These are phyloP conservation scores for Lasiosphaeriaceae sp. DNA, from an alignment of 495 filamentous ascomycete genomes.

Conservation along the genomic window DNA sequence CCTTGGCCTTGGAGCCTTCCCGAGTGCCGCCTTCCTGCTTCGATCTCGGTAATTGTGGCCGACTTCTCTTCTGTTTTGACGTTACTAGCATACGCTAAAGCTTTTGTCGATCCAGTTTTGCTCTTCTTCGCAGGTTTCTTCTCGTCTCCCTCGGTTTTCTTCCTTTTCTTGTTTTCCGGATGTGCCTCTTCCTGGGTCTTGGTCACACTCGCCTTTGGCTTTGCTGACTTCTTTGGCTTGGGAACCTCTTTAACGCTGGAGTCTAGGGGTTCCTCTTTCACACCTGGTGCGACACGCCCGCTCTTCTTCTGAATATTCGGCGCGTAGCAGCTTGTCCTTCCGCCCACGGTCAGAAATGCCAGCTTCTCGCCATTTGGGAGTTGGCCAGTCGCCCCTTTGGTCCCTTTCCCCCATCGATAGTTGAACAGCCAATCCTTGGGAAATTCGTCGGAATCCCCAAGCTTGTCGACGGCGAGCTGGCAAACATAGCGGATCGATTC, in stretches of 20 bases:
- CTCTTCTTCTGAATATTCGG: slow-evolving; percentile 81
- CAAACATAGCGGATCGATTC: slow-evolving; percentile 75
- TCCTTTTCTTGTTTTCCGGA: slow-evolving; percentile 12
- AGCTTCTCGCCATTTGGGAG: slow-evolving; percentile 84
- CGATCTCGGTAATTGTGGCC: slow-evolving; percentile 1
- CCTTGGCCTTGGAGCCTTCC: slow-evolving; percentile 25
- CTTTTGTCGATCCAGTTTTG: slow-evolving; percentile 3
- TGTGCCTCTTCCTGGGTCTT: slow-evolving; percentile 16
- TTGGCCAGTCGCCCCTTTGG: slow-evolving; percentile 61
- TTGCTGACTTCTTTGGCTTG: slow-evolving; percentile 24
- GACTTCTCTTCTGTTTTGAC: slow-evolving; percentile 11
- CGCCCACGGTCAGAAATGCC: slow-evolving; percentile 78
- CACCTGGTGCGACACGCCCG: slow-evolving; percentile 27
- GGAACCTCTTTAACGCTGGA: slow-evolving; percentile 20
- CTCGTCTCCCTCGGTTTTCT: slow-evolving; percentile 7
- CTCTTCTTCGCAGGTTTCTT: slow-evolving; percentile 26
- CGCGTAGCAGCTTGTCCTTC: slow-evolving; percentile 82
- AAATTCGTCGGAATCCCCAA: slow-evolving; percentile 79
- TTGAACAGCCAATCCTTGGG: slow-evolving; percentile 90
- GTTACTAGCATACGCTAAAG: slow-evolving; percentile 7
- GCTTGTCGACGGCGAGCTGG: slow-evolving; percentile 67
- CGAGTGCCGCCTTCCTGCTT: slow-evolving; percentile 31
- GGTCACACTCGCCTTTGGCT: slow-evolving; percentile 17
- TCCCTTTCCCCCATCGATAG: slow-evolving; percentile 86
- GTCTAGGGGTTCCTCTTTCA: slow-evolving; percentile 33